Evolutionary conservation across 1,139 yeast species (phyloP), one percentile per base, ranked within the genome.

Genomic region (Zygosaccharomyces sapae): DNA sequence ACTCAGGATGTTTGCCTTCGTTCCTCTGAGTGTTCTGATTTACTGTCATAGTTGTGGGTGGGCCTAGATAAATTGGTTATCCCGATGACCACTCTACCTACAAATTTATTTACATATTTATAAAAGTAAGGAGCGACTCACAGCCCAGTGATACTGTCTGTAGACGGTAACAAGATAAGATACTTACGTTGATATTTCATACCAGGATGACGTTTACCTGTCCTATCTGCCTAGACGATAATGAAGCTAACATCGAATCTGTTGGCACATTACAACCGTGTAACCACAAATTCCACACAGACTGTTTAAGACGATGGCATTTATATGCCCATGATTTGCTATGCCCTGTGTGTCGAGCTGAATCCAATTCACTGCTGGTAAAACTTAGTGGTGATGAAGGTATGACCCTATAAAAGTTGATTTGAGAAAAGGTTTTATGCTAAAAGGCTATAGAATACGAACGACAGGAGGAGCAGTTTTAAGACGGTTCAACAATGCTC

Each of bases 271-370:
- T 62, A 33, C 33, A 49, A 12, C 65, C 64, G 1, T 63, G 68
- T 40, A 44, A 52, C 19, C 68, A 63, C 48, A 48, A 41, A 31
- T 63, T 55, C 40, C 68, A 63, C 45, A 25, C 50, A 10, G 49
- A 54, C 9, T 63, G 68, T 45, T 58, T 63, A 24, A 48, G 67
- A 44, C 50, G 53, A 16, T 63, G 68, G 68, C 66, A 63, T 46
- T 33, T 45, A n/a, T 53, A 53, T 44, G 54, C 62, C 3, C 48
- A 47, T 16, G 56, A 56, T 42, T 41, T 57, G 27, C 52, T 55
- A 33, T 63, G 68, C 36, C 68, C 68, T 3, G 50, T 54, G 2
- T 63, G 68, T 48, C 47, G 67, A 25, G 47, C 43, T 8, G 48
- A 46, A 30, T 55, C 63, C 5, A 41, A 39, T 3, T 40, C 43